A percentile compares a stretch with the other conserved stretches of the same genome.
phyloP scores from a whole-genome alignment of 169 alveolate species.

The Cryptosporidium ubiquitum region DNA sequence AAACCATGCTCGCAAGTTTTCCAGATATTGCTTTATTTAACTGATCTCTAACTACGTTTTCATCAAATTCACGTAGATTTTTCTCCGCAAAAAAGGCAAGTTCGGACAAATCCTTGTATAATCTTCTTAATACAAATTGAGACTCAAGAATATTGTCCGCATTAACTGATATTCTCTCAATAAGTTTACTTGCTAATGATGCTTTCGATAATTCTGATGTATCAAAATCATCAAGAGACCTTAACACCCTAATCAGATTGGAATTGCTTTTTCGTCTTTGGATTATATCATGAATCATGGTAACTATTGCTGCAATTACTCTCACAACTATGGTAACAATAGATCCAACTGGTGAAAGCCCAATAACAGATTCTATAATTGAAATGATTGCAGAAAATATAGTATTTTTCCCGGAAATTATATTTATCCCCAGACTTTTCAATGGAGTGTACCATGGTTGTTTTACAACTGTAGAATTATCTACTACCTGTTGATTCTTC shows the following conservation, averaged over 20 bases:
- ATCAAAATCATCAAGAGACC: conserved; percentile 20
- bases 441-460: conserved; percentile 61
- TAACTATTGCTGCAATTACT: conserved; percentile 61
- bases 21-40: conserved; percentile 10
- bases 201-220: conserved; percentile 12
- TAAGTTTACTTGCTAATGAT: conserved; percentile 28
- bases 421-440: conserved; percentile 14
- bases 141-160: not conserved
- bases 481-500: conserved; percentile 1
- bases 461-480: not conserved
- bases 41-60: not conserved
- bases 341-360: conserved; percentile 47
- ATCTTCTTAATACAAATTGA: conserved; percentile 7
- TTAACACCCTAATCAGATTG: conserved; percentile 29
- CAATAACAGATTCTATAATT: conserved; percentile 36
- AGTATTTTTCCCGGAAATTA: conserved; percentile 11
- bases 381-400: conserved; percentile 41
- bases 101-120: conserved; percentile 31
- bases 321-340: conserved; percentile 31
- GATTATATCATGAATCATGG: conserved; percentile 37
- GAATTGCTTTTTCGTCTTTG: conserved; percentile 36
- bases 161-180: conserved; percentile 10
- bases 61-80: not conserved
- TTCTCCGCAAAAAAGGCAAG: conserved; percentile 15
- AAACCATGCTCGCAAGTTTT: conserved; percentile 18